Evolutionary conservation across 371 early-diverging fungal genomes (phyloP), one percentile per base, ranked within the genome.

Genomic region (Mortierella sp.): DNA sequence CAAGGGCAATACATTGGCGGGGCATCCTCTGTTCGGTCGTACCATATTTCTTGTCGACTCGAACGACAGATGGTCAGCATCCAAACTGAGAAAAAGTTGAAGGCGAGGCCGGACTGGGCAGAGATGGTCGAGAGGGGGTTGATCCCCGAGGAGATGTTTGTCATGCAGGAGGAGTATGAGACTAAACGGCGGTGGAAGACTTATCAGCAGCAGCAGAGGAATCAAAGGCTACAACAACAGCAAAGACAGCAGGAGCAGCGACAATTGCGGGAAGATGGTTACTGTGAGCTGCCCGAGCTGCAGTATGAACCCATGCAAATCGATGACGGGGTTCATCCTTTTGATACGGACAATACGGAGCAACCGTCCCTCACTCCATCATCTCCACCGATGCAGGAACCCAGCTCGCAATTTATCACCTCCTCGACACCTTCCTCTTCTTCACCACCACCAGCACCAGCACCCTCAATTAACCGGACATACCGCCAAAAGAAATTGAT

Each of bases 121-220:
- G 76, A 76, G 4, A 40, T 80, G 63, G 80, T 76, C 16, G 76
- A 80, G 34, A 55, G 76, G 19, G 76, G 80, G 8, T 26, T 80
- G 52, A 72, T 80, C 22, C 76, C 76, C 4, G 73, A 72, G 22
- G 80, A 76, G 63, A 75, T 79, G 74, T 79, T 79, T 71, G 55
- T 79, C 19, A 55, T 40, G n/a, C 66, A 66, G 16, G 79, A 79
- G 10, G 79, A 74, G 16, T 70, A 44, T 24, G 79, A 74, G 24
- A 61, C 63, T 26, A 66, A 66, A 39, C 64, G 58, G 14, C 50
- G 61, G 39, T 74, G 74, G 71, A 66, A 14, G 45, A 26, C n/a
- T 4, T 74, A 79, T 43, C 78, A 50, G 39, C 63, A 53, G 10
- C 72, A 77, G 41, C 68, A 64, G 64, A 50, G 47, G 48, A 13